Evolutionary conservation across 2,329 filamentous ascomycete genomes (phyloP), one percentile per base, ranked within the genome.

Genomic region (Epichloe amarillans): DNA sequence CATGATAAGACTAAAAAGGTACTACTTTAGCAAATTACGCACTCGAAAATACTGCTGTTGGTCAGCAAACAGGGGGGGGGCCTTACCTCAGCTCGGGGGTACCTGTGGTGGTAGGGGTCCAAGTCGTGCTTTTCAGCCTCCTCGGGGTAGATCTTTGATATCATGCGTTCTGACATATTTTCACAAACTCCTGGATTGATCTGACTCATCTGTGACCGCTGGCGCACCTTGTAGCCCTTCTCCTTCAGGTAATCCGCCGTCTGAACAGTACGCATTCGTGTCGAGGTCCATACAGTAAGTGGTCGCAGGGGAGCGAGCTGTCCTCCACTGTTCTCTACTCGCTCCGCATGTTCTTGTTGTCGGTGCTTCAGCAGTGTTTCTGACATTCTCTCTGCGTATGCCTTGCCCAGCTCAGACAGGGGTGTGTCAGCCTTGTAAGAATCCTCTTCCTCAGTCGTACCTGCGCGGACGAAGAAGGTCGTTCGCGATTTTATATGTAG

Each of bases 171-270:
- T 6, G 88, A 86, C 72, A 97, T 84, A 67, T 88, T 93, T 70
- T 97, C 93, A 62, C 90, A 96, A 5, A 95, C 88, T 3, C 93
- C 93, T 1, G 93, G 93, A 62, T 98, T 96, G 62, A 98, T 80
- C 69, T 97, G 90, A 62, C 90, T 95, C 84, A 98, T 89, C 65
- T 98, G 91, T 46, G 90, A 91, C 52, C 93, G 81, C 67, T 97
- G 93, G 17, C 88, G 82, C 46, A 97, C 85, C 59, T 86, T 86
- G 70, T 86, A 95, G 2, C 89, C 90, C 56, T 79, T 77, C 12
- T 83, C 77, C 56, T 84, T 80, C n/a, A 98, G 75, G 57, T 82
- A 83, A 48, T 90, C 82, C 1, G 88, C 83, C 1, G 94, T 98
- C 66, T 98, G 88, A 10, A 95, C 83, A 1, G 93, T 95, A 54